phyloP scores from a whole-genome alignment of 2,329 filamentous ascomycete species.

The Akanthomyces uredinophilus region DNA sequence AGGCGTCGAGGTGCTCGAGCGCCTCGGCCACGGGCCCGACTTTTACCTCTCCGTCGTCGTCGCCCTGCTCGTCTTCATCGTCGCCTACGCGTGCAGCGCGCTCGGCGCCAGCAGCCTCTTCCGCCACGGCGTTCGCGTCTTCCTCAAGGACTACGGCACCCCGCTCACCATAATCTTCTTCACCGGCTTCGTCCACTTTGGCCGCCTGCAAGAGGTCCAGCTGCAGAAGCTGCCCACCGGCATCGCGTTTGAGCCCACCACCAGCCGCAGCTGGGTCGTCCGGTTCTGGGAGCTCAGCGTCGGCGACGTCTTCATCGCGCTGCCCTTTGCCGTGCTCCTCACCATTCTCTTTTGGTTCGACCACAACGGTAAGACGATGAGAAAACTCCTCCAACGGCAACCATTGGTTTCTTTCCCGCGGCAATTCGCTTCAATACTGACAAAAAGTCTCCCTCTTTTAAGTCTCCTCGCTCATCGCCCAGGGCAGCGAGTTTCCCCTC shows the following conservation, averaged over 20 bases:
- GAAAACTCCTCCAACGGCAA: no score
- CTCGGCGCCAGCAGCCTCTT: constrained; percentile 69
- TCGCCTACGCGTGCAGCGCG: constrained; percentile 68
- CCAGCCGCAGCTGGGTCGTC: constrained; percentile 69
- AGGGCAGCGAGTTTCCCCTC: constrained; percentile 77
- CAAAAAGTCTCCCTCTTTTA: background rate
- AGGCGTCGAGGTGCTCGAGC: constrained; percentile 76
- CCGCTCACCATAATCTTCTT: constrained; percentile 82
- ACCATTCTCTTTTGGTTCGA: constrained; percentile 88
- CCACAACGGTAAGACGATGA: constrained; percentile 70
- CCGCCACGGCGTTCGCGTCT: constrained; percentile 68
- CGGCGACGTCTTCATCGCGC: constrained; percentile 71
- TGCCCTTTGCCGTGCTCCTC: constrained; percentile 80
- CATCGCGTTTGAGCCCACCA: constrained; percentile 73
- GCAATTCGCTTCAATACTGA: background rate
- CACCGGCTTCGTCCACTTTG: constrained; percentile 82
- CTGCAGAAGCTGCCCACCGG: constrained; percentile 70
- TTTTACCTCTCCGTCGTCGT: constrained; percentile 77
- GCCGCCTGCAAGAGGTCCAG: constrained; percentile 67
- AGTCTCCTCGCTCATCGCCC: constrained; percentile 78
- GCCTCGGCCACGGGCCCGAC: constrained; percentile 61
- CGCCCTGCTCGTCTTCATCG: constrained; percentile 70
- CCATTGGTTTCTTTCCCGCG: no score
- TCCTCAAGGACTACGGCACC: constrained; percentile 85
- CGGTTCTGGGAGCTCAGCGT: constrained; percentile 74